These are phyloP conservation scores for Nemania sp. DNA, from an alignment of 2,329 filamentous ascomycete species.

Conservation along the genomic window DNA sequence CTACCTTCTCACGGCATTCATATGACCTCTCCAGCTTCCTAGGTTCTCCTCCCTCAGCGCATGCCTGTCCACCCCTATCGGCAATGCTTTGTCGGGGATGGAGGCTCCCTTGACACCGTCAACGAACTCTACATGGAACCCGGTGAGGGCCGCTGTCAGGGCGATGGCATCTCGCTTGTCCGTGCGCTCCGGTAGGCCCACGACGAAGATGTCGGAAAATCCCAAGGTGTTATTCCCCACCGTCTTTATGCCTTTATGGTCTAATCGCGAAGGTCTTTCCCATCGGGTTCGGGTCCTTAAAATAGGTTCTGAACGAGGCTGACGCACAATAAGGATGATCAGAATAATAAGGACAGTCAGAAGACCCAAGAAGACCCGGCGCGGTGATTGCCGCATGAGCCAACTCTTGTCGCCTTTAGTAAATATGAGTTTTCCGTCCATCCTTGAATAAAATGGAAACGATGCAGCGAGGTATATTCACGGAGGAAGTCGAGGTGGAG, in stretches of 20 bases:
- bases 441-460: not conserved
- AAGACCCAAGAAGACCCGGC: constrained; percentile 2
- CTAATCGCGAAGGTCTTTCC: not conserved
- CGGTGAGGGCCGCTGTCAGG: constrained; percentile 47
- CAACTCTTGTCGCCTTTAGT: not conserved
- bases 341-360: not conserved
- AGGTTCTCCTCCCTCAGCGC: constrained; percentile 41
- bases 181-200: constrained; percentile 51
- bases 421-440: not conserved
- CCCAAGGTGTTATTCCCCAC: constrained; percentile 37
- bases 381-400: constrained; percentile 7
- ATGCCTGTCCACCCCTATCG: constrained; percentile 38
- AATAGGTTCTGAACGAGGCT: no score
- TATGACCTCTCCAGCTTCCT: constrained; percentile 48
- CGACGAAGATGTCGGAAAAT: constrained; percentile 44
- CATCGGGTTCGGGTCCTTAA: not conserved
- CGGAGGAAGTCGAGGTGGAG: no score
- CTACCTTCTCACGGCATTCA: constrained; percentile 44
- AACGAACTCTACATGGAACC: constrained; percentile 50
- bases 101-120: constrained; percentile 48
- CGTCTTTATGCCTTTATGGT: not conserved
- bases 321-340: not conserved
- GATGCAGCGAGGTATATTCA: no score
- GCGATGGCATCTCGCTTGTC: constrained; percentile 55
- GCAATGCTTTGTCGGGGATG: constrained; percentile 49